phyloP scores from a whole-genome alignment of 768 basidiomycete species.

The Pleurotus salmoneostramineus region DNA sequence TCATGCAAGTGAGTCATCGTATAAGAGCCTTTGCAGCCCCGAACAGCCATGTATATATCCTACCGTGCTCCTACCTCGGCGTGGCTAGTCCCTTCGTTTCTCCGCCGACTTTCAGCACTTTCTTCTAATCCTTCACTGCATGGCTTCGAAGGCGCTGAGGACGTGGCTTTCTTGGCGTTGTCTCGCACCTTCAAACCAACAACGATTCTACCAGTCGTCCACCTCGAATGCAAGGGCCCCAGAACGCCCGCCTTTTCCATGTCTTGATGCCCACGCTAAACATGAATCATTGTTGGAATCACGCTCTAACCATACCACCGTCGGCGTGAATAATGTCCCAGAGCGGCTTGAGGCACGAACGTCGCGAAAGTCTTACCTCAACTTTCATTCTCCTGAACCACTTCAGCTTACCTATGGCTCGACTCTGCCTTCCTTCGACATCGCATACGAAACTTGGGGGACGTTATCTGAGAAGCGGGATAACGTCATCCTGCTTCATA shows the following conservation, averaged over 20 bases:
- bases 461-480: conserved; percentile 69
- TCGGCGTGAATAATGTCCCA: conserved; percentile 43
- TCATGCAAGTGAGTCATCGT: too few relatives aligned
- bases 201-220: neutral
- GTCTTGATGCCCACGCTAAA: conserved; percentile 78
- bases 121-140: neutral
- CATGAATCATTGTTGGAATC: conserved; percentile 49
- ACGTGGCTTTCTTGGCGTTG: neutral
- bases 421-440: conserved; percentile 63
- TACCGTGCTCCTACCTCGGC: too few relatives aligned
- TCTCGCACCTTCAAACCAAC: too few relatives aligned
- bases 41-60: too few relatives aligned
- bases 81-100: too few relatives aligned
- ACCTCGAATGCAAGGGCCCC: neutral
- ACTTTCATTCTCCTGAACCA: conserved; percentile 58
- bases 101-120: too few relatives aligned
- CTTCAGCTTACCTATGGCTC: conserved; percentile 59
- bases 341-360: conserved; percentile 84
- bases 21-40: too few relatives aligned
- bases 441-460: conserved; percentile 99
- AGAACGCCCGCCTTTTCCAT: conserved; percentile 50
- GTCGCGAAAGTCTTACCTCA: conserved; percentile 65
- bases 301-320: neutral
- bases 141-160: neutral
- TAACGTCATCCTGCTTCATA: conserved; percentile 94